A percentile compares a stretch with the other conserved stretches of the same genome.
phyloP scores from a whole-genome alignment of 768 basidiomycete species.

The Hypholoma sublateritium region DNA sequence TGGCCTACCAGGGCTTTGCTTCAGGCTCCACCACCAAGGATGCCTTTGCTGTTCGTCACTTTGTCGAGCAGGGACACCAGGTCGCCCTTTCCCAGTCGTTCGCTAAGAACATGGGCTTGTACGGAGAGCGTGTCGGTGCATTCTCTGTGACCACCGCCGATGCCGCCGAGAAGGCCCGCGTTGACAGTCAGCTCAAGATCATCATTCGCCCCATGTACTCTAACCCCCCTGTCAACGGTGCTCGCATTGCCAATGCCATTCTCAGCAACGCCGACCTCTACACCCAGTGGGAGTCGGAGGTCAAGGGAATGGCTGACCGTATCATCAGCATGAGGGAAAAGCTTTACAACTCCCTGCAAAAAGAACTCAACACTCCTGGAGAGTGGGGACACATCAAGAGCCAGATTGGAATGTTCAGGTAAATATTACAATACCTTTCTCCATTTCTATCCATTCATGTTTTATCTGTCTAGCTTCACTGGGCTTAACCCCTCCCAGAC shows the following conservation, averaged over 20 bases:
- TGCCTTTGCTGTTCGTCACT: constrained; percentile 93
- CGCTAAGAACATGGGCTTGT: constrained; percentile 99
- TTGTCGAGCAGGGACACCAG: constrained; percentile 88
- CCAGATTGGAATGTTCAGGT: constrained; percentile 99
- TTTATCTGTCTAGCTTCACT: constrained; percentile 62
- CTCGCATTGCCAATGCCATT: constrained; percentile 83
- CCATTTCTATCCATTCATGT: background rate
- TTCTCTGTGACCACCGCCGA: constrained; percentile 79
- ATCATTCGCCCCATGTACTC: constrained; percentile 96
- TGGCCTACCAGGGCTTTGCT: constrained; percentile 99
- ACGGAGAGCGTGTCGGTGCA: constrained; percentile 97
- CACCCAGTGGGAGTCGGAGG: constrained; percentile 86
- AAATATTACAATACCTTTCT: constrained; percentile 17
- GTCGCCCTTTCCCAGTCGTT: constrained; percentile 92
- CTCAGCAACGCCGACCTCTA: constrained; percentile 75
- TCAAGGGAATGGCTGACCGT: constrained; percentile 93
- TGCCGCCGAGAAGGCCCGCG: constrained; percentile 77
- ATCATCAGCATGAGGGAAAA: constrained; percentile 92
- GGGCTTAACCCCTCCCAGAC: constrained; percentile 80
- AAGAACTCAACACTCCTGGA: constrained; percentile 86
- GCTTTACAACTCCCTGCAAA: constrained; percentile 73
- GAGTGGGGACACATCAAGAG: constrained; percentile 94
- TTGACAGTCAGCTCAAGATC: constrained; percentile 95
- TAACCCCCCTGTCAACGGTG: constrained; percentile 92
- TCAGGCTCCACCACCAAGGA: constrained; percentile 89